Evolutionary conservation across 441 rosid species (phyloP).

Genomic region (Mallotus japonicus): DNA sequence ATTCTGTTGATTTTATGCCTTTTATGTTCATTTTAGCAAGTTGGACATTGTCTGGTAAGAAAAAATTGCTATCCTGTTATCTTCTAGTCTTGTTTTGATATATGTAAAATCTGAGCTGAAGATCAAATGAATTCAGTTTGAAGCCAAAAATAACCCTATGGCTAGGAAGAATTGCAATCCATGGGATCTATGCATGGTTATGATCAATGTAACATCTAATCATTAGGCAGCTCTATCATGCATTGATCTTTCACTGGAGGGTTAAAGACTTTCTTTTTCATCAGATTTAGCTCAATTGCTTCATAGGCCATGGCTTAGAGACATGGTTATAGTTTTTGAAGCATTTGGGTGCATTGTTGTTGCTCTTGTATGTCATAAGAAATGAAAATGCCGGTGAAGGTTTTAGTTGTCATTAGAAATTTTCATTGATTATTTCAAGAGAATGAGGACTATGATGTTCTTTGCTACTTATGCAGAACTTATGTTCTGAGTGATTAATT

Average conservation of each 20-base stretch:
- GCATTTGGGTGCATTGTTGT: background rate
- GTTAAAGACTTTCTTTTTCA: background rate
- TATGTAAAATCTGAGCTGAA: background rate
- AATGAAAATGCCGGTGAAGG: background rate
- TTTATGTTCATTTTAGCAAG: background rate
- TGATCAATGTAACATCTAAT: background rate
- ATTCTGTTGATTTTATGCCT: background rate
- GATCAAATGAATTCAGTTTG: background rate
- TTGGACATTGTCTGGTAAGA: background rate
- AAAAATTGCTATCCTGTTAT: background rate
- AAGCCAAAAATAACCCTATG: background rate
- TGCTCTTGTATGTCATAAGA: background rate
- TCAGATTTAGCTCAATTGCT: background rate
- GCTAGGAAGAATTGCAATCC: background rate
- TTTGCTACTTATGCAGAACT: background rate
- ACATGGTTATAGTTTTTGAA: background rate
- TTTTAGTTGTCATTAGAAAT: background rate
- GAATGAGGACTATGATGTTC: background rate
- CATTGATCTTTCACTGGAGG: background rate
- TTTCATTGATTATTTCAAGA: background rate
- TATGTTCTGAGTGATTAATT: background rate
- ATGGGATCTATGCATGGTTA: background rate
- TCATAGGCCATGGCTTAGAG: background rate
- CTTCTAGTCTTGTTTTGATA: background rate
- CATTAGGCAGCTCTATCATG: background rate